Conservation (phyloP, 306 rosid species). For the Hippophae tibetana region DNA sequence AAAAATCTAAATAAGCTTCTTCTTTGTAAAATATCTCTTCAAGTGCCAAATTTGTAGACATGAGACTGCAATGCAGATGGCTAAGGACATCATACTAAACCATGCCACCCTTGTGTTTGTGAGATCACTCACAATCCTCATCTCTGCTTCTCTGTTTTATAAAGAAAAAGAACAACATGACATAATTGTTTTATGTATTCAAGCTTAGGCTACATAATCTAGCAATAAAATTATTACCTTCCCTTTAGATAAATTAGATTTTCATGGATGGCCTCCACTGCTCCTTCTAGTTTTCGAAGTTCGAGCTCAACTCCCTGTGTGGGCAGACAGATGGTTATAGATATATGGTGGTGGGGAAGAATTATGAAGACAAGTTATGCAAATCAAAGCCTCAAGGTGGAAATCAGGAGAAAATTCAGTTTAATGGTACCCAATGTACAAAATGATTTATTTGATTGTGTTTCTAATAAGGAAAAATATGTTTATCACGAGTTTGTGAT, state of each 20-base stretch:
- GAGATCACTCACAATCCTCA: constrained; percentile 74
- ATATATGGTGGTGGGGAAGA: background rate
- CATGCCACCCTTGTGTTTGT: constrained; percentile 76
- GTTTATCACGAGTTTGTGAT: too few species aligned
- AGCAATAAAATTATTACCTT: constrained; percentile 33
- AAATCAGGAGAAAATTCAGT: too few species aligned
- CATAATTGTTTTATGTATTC: background rate
- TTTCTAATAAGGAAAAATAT: too few species aligned
- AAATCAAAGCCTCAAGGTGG: too few species aligned
- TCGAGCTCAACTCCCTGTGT: constrained; percentile 83
- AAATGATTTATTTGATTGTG: too few species aligned
- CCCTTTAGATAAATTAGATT: constrained; percentile 67
- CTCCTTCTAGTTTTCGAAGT: constrained; percentile 82
- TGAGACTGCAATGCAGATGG: constrained; percentile 68
- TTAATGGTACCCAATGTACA: too few species aligned
- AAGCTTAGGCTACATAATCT: background rate
- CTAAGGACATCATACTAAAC: constrained; percentile 68
- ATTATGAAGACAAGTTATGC: background rate
- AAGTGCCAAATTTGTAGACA: constrained; percentile 64
- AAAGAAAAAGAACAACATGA: background rate
- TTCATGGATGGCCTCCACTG: constrained; percentile 82
- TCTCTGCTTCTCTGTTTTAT: constrained; percentile 64
- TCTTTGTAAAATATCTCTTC: constrained; percentile 86
- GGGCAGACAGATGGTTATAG: background rate
- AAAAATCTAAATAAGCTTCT: constrained; percentile 63